A percentile compares a stretch with the other conserved stretches of the same genome.
These are phyloP conservation scores for Fagus crenata DNA, from an alignment of 306 rosid genomes.

Conservation along the genomic window DNA sequence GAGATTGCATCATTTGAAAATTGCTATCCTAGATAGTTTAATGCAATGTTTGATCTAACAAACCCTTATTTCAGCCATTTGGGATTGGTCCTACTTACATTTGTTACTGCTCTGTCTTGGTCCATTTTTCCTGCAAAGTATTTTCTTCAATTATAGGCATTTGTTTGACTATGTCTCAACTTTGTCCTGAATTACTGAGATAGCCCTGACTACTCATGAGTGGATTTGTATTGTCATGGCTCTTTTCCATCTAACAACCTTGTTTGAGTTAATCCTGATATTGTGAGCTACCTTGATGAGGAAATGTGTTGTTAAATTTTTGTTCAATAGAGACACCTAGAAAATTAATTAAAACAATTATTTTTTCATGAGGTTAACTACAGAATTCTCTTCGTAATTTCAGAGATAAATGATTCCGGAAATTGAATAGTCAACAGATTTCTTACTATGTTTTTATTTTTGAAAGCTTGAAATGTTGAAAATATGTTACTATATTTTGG, in stretches of 20 bases:
- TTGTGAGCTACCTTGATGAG: background rate
- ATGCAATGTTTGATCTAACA: background rate
- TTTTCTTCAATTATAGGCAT: background rate
- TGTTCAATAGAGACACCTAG: background rate
- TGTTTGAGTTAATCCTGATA: background rate
- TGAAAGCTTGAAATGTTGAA: background rate
- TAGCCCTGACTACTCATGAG: background rate
- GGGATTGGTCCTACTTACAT: constrained; percentile 2
- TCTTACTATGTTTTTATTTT: background rate
- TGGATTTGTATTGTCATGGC: background rate
- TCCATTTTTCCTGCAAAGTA: background rate
- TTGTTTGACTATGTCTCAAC: background rate
- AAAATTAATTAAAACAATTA: background rate
- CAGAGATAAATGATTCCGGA: background rate
- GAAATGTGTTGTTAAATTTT: background rate
- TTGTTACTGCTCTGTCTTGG: constrained; percentile 8
- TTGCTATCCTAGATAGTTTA: background rate
- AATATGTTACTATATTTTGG: background rate
- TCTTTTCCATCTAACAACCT: background rate
- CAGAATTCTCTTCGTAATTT: background rate
- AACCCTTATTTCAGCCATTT: background rate
- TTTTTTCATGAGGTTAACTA: background rate
- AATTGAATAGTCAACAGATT: background rate
- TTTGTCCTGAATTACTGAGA: background rate
- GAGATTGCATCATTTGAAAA: constrained; percentile 5